Evolutionary conservation across 2,329 filamentous ascomycete genomes (phyloP).

Genomic region (Alternaria triticina): DNA sequence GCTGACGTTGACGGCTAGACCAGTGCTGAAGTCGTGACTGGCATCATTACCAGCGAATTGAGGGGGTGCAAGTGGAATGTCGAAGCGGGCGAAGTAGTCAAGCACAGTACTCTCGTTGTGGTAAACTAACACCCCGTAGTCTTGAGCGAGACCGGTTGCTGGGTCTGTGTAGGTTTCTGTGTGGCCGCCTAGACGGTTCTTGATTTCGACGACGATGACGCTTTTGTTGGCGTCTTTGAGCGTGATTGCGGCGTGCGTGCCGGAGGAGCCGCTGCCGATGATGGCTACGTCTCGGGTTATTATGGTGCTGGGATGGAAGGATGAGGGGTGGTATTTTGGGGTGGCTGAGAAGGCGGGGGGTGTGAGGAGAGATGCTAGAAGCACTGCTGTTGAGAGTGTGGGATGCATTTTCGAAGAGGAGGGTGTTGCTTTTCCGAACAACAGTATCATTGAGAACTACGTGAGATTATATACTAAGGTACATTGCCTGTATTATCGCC

Average conservation of each 20-base stretch:
- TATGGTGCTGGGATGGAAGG: not conserved
- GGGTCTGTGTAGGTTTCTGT: slow-evolving; percentile 56
- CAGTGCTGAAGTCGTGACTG: slow-evolving; percentile 42
- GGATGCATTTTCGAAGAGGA: not conserved
- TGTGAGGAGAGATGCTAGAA: not conserved
- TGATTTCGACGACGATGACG: slow-evolving; percentile 51
- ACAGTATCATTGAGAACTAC: not conserved
- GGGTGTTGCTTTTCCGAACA: not conserved
- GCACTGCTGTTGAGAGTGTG: not conserved
- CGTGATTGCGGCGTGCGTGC: slow-evolving; percentile 50
- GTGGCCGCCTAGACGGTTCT: slow-evolving; percentile 55
- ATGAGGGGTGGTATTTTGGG: not conserved
- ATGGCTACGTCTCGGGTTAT: slow-evolving; percentile 41
- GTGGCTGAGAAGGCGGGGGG: not conserved
- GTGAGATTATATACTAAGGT: not conserved
- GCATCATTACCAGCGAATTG: not conserved
- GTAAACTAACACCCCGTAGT: slow-evolving; percentile 49
- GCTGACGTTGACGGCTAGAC: slow-evolving; percentile 8
- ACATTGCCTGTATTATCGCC: not conserved
- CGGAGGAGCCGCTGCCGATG: slow-evolving; percentile 53
- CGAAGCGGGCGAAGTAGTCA: slow-evolving; percentile 23
- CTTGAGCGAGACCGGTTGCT: slow-evolving; percentile 31
- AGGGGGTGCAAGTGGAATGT: slow-evolving; percentile 1
- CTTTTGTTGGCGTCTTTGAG: slow-evolving; percentile 48
- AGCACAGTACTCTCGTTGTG: slow-evolving; percentile 50